A percentile compares a stretch with the other conserved stretches of the same genome.
Evolutionary conservation across 371 early-diverging fungal genomes (phyloP).

Genomic region (Enterospora canceri): DNA sequence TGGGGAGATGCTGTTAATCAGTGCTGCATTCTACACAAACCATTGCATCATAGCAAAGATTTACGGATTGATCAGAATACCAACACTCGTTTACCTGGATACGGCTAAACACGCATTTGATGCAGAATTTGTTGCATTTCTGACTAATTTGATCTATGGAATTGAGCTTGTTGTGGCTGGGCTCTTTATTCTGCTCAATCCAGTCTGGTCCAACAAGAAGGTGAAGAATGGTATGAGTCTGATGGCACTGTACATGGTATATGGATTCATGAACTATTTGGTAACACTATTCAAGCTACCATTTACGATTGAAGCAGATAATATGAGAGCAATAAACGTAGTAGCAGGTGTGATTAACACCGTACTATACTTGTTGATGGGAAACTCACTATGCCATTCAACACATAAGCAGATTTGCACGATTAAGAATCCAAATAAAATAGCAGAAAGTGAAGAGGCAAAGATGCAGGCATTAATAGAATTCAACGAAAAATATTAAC

Average conservation of each 20-base stretch:
- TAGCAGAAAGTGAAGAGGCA: constrained; percentile 11
- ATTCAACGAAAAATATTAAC: constrained; percentile 55
- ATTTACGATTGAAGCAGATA: constrained; percentile 13
- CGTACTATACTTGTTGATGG: constrained; percentile 4
- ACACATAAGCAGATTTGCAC: not conserved
- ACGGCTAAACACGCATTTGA: not conserved
- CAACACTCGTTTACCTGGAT: not conserved
- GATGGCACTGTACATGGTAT: constrained; percentile 3
- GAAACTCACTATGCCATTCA: constrained; percentile 22
- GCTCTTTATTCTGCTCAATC: not conserved
- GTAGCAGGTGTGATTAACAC: not conserved
- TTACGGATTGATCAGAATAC: not conserved
- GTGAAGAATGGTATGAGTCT: not conserved
- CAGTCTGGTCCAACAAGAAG: not conserved
- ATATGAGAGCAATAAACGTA: not conserved
- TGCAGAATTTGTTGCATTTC: not conserved
- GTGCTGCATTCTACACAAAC: not conserved
- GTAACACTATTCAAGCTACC: constrained; percentile 8
- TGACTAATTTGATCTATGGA: not conserved
- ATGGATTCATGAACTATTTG: not conserved
- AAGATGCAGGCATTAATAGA: constrained; percentile 9
- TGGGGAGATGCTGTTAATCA: not conserved
- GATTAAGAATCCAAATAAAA: constrained; percentile 18
- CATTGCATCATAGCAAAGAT: not conserved
- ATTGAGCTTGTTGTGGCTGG: not conserved